Conservation (phyloP, 176 grass and related monocot genomes). For the Aegilops longissima region DNA sequence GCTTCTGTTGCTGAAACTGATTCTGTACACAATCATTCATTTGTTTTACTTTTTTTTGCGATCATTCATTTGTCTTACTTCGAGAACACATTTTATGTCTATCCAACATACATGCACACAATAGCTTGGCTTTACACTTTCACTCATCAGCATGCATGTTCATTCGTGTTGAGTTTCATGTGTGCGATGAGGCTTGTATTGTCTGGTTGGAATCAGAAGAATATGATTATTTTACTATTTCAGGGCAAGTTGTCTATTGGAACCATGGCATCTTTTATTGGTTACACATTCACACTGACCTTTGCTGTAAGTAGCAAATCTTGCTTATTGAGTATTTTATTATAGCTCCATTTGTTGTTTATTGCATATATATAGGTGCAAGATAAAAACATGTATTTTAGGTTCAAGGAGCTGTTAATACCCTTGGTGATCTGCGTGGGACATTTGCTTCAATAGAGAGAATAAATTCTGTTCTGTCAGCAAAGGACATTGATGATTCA, state of each 20-base stretch:
- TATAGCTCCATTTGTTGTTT: slow-evolving; percentile 28
- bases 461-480: slow-evolving; percentile 84
- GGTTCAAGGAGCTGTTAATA: slow-evolving; percentile 98
- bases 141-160: slow-evolving; percentile 9
- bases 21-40: neutral
- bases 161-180: slow-evolving; percentile 14
- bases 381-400: slow-evolving; percentile 45
- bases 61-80: neutral
- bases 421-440: slow-evolving; percentile 80
- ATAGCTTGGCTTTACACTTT: neutral
- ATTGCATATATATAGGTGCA: slow-evolving; percentile 25
- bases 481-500: slow-evolving; percentile 79
- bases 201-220: slow-evolving; percentile 17
- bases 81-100: neutral
- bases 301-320: slow-evolving; percentile 78
- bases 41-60: neutral
- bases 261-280: slow-evolving; percentile 94
- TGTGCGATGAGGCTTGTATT: neutral
- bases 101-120: neutral
- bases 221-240: slow-evolving; percentile 42
- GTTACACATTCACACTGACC: slow-evolving; percentile 97
- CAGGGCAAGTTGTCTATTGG: slow-evolving; percentile 93
- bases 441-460: slow-evolving; percentile 83
- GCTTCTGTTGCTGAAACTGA: neutral
- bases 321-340: neutral